phyloP scores from a whole-genome alignment of 495 filamentous ascomycete genomes.

The Neurospora sp. region DNA sequence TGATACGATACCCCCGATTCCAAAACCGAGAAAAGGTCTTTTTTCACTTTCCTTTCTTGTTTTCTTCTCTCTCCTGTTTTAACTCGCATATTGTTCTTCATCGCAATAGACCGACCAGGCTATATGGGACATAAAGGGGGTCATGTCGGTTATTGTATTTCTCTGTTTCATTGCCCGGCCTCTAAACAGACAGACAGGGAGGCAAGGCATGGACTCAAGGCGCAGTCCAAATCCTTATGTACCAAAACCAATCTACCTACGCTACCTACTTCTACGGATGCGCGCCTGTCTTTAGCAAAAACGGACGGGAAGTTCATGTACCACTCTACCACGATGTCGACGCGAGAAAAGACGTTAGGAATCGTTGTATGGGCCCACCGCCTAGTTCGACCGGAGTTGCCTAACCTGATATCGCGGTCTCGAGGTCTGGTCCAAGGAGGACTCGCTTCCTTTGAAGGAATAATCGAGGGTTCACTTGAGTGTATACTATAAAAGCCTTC shows the following conservation, averaged over 20 bases:
- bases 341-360: background rate
- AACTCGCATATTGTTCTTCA: background rate
- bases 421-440: background rate
- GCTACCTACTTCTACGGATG: background rate
- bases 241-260: background rate
- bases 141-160: background rate
- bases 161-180: background rate
- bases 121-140: background rate
- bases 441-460: background rate
- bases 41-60: background rate
- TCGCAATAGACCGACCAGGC: background rate
- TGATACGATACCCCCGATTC: background rate
- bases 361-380: background rate
- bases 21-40: background rate
- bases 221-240: background rate
- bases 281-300: background rate
- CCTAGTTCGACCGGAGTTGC: background rate
- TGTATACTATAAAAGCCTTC: background rate
- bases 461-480: background rate
- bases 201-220: background rate
- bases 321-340: background rate
- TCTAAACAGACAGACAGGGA: background rate
- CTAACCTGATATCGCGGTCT: background rate
- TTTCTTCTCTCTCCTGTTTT: background rate
- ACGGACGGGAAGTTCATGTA: background rate